phyloP scores from a whole-genome alignment of 768 basidiomycete species.

The Trametes gibbosa region DNA sequence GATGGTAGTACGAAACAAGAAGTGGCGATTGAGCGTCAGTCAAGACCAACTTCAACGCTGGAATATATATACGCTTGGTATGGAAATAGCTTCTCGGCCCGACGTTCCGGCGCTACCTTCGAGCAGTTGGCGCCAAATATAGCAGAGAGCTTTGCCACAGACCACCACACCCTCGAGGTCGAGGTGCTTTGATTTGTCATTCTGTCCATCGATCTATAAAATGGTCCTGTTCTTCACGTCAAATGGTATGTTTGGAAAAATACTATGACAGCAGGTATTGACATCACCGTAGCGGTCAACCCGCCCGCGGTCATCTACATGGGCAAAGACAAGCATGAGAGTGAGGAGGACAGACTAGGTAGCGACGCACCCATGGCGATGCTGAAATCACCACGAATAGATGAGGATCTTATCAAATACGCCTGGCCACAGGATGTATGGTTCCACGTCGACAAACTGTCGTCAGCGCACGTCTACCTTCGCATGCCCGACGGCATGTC shows the following conservation, averaged over 20 bases:
- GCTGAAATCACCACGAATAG: slow-evolving; percentile 38
- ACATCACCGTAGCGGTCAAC: slow-evolving; percentile 42
- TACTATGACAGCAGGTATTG: neutral
- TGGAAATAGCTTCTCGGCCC: slow-evolving; percentile 6
- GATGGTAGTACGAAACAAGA: neutral
- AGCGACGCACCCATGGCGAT: neutral
- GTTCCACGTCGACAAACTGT: slow-evolving; percentile 99
- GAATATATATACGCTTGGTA: neutral
- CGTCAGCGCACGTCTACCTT: slow-evolving; percentile 96
- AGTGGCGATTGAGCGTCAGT: neutral
- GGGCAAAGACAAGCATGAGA: slow-evolving; percentile 97
- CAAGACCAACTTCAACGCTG: neutral
- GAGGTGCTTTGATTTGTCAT: neutral
- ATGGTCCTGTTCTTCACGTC: slow-evolving; percentile 66
- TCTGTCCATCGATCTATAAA: neutral
- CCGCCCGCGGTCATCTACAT: slow-evolving; percentile 82
- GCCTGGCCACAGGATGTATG: slow-evolving; percentile 86
- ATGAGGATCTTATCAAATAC: slow-evolving; percentile 93
- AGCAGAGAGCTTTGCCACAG: neutral
- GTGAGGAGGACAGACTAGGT: slow-evolving; percentile 42
- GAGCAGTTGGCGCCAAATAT: neutral
- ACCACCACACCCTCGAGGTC: neutral
- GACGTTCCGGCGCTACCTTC: neutral
- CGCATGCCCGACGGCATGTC: slow-evolving; percentile 77
- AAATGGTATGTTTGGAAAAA: slow-evolving; percentile 31